phyloP scores from a whole-genome alignment of 305 asterid genomes.

The Nicotiana rustica region DNA sequence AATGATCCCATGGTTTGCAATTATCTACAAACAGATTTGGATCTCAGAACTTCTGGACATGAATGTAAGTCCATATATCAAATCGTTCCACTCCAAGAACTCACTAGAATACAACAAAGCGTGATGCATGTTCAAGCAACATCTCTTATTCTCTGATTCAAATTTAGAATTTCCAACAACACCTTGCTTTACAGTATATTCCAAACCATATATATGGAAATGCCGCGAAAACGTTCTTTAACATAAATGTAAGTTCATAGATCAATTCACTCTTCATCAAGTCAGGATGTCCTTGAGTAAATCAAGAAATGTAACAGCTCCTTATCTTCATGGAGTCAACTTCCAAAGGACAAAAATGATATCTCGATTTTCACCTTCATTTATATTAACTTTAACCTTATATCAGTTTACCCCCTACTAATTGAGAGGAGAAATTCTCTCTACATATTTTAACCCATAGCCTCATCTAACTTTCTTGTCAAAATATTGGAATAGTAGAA shows the following conservation, averaged over 20 bases:
- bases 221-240: neutral
- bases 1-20: neutral
- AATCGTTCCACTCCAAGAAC: neutral
- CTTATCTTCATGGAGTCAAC: neutral
- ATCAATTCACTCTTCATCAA: neutral
- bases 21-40: neutral
- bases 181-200: neutral
- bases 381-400: neutral
- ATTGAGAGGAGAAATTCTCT: neutral
- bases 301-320: neutral
- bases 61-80: neutral
- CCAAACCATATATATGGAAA: neutral
- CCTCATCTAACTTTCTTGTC: neutral
- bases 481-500: neutral
- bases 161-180: neutral
- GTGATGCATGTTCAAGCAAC: neutral
- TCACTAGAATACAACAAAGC: neutral
- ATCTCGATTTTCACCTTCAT: neutral
- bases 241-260: neutral
- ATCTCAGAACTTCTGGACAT: neutral
- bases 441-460: neutral
- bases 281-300: neutral
- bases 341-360: neutral
- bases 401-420: neutral
- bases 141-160: neutral